Evolutionary conservation across 495 filamentous ascomycete genomes (phyloP), one percentile per base, ranked within the genome.

Genomic region (Parachaetomium inaequale): DNA sequence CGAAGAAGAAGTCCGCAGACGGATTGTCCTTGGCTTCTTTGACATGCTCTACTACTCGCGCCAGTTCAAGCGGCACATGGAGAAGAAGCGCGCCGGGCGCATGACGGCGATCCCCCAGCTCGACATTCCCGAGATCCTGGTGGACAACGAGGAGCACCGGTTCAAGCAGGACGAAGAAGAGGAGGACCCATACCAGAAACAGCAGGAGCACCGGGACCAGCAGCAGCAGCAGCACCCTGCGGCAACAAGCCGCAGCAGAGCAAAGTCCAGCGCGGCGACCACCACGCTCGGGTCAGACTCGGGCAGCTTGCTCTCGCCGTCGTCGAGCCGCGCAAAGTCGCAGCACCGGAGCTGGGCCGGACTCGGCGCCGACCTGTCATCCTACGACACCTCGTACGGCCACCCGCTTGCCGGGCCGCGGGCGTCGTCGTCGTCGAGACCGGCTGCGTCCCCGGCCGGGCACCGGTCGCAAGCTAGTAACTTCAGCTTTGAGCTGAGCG

Each of bases 11-110:
- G 90, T 98, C 55, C 88, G 89, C 42, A 85, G 94, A 45, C 89
- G 92, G 57, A 84, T 91, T 31, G 94, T 99, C 7, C 83, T 90
- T 17, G 91, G 92, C 31, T 99, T 99, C 81, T 97, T 99, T 77
- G 89, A 97, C 69, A 98, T 92, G 25, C 78, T 98, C 73, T 87
- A 91, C 78, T 96, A 91, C 85, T 83, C 85, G 55, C 89, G 93
- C 29, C 78, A 83, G 63, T 97, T 96, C 81, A 85, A 90, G 67
- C 88, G 82, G 21, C 80, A 81, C 63, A 76, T 87, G 67, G 86
- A 90, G 34, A 78, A 75, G 58, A 90, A 89, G 71, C 80, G 82
- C 58, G 84, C 84, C 19, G 85, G 84, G 36, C 89, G 89, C 55
- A 88, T 95, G 84, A 87, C 86, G 32, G 83, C 78, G 15, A 76